phyloP scores from a whole-genome alignment of 805 yeast genomes.

The Groenewaldozyma salmanticensis region DNA sequence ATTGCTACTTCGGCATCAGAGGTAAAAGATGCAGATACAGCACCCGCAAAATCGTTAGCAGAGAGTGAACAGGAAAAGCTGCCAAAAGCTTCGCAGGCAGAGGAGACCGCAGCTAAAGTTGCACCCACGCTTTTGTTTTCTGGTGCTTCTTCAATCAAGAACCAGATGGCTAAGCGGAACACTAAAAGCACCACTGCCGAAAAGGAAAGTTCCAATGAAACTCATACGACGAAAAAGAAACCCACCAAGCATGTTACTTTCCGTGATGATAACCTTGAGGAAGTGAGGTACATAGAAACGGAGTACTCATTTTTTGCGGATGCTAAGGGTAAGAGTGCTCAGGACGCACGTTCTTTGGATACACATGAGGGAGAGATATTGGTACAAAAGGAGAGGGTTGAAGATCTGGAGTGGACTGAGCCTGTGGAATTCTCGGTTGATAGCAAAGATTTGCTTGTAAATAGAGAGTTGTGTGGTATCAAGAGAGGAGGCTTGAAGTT shows the following conservation, averaged over 20 bases:
- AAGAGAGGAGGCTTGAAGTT: conserved; percentile 10
- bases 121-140: conserved; percentile 10
- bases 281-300: conserved; percentile 7
- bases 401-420: conserved; percentile 13
- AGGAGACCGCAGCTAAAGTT: conserved; percentile 1
- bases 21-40: too few species aligned
- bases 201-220: not conserved
- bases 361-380: conserved; percentile 9
- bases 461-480: conserved; percentile 1
- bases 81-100: conserved; percentile 1
- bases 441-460: not conserved
- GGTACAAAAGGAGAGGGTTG: conserved; percentile 5
- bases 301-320: too few species aligned
- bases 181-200: not conserved
- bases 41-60: too few species aligned
- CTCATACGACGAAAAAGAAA: conserved; percentile 2
- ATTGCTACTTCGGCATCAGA: too few species aligned
- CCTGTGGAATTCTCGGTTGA: conserved; percentile 8
- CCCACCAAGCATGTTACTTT: conserved; percentile 12
- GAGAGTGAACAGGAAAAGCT: too few species aligned
- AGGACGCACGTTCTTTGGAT: conserved; percentile 13
- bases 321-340: conserved; percentile 7
- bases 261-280: conserved; percentile 12
- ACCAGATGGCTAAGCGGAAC: conserved; percentile 9
- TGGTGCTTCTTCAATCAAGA: conserved; percentile 9